Evolutionary conservation across 139 green algal species (phyloP), one percentile per base, ranked within the genome.

Genomic region (Desmodesmus armatus): DNA sequence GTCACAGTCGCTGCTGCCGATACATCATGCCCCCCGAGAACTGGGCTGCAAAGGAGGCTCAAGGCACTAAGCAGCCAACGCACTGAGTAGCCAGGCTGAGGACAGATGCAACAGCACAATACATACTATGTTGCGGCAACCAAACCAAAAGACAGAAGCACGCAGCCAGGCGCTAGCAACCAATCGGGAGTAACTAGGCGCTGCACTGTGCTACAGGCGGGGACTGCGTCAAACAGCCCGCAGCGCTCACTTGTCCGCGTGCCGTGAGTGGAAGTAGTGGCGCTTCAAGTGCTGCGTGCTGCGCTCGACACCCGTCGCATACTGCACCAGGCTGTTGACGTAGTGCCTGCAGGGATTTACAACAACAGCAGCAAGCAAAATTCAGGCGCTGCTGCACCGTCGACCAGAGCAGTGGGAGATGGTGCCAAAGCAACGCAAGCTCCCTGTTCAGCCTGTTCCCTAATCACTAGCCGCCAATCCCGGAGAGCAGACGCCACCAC

Each of bases 281-380:
- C 82, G 72, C 82, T 87, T 87, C 55, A 87, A 60, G 43, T 87
- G 82, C 72, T 87, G 82, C 41, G 82, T 87, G 71, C 84, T 87
- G 33, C 60, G 43, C 44, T 95, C 91, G 6, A 93, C 67, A 2
- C 91, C 92, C 1, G 92, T 95, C 5, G 92, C 89, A 75, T 92
- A 95, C 65, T 89, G 67, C 33, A 94, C 91, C 29, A 95, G 80
- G 31, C 74, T 89, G 83, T 95, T 95, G 27, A 90, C 89, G 77
- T 94, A 95, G 80, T 95, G 92, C 41, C 92, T 90, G 41, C 44
- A 84, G 23, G 6, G 15, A 29, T 25, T 35, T 35, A 23, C 5
- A 33, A 58, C 9, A 58, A 19, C 33, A 78, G 43, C 65, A 72
- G n/a, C 31, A 43, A n/a, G 15, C 13, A 44, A 44, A 5, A 6